Evolutionary conservation across 2,329 filamentous ascomycete species (phyloP), one percentile per base, ranked within the genome.

Genomic region (Fusarium nygamai): DNA sequence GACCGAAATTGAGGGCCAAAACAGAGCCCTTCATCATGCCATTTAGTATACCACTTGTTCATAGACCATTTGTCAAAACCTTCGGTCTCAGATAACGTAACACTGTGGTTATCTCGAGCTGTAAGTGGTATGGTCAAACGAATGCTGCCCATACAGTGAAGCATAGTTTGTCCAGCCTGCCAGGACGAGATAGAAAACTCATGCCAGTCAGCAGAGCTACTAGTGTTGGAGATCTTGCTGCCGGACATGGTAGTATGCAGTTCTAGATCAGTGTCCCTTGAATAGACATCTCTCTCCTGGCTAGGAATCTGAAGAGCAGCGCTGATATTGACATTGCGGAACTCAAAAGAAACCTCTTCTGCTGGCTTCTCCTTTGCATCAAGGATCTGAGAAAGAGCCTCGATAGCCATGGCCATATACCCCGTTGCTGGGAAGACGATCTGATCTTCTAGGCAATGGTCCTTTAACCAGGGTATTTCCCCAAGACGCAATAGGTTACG

Each of bases 311-410:
- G 31, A 0, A 51, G 48, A 3, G 48, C 48, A 3, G 48, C 31
- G 9, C 31, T 51, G 31, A 51, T 51, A 6, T 34, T 51, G 17
- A 51, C n/a, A 6, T 51, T 34, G 3, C 31, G 31, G n/a, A 51
- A 20, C 31, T 34, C 31, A 6, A 51, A 51, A 2, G 22, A 34
- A 0, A 51, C 1, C 3, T 34, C 31, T 0, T 33, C 31, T 14
- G 12, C 1, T 11, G 17, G n/a, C 1, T 51, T 34, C 2, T 8
- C n/a, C 1, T 51, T 51, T 0, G 12, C 3, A 8, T 51, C n/a
- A 19, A 51, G 48, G 48, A 51, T 31, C 17, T 51, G 48, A 14
- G 48, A 34, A 24, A 51, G 8, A 8, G 31, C 48, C 8, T 51
- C 48, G 2, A 51, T 34, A 34, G 48, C 48, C 22, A 51, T 51